Percentiles rank a stretch among this genome's conserved stretches.
phyloP scores from a whole-genome alignment of 2,329 filamentous ascomycete species.

The Emergomyces africanus region DNA sequence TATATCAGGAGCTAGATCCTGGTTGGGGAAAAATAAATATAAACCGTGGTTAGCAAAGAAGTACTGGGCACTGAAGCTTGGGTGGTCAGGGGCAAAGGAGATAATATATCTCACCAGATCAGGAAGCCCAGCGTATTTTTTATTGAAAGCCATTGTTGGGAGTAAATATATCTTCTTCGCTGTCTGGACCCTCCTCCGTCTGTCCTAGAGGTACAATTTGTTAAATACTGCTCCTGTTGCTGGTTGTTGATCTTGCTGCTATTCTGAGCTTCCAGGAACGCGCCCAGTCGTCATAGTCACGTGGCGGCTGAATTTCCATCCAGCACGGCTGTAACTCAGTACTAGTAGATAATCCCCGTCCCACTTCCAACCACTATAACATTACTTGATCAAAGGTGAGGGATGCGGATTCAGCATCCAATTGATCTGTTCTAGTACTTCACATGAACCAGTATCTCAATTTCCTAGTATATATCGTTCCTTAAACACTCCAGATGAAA shows the following conservation, averaged over 20 bases:
- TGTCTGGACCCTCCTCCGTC: not conserved
- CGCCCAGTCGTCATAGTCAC: not conserved
- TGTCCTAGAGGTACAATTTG: not conserved
- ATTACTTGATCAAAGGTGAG: too few species aligned
- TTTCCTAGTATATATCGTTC: too few species aligned
- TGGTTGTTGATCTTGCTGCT: not conserved
- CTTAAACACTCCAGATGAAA: too few species aligned
- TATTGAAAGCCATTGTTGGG: slow-evolving; percentile 54
- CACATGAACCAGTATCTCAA: not conserved
- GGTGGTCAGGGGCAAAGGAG: not conserved
- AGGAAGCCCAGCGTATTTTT: slow-evolving; percentile 71
- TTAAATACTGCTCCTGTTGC: not conserved
- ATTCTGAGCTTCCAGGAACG: not conserved
- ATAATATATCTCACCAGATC: slow-evolving; percentile 55
- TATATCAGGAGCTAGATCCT: slow-evolving; percentile 88
- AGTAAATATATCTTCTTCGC: slow-evolving; percentile 9
- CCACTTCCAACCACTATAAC: too few species aligned
- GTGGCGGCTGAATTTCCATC: not conserved
- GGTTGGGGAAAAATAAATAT: slow-evolving; percentile 6
- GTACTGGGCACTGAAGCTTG: slow-evolving; percentile 11
- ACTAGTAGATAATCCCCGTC: too few species aligned
- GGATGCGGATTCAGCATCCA: too few species aligned
- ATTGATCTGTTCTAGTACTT: not conserved
- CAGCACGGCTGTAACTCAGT: too few species aligned
- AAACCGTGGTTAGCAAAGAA: not conserved